Evolutionary conservation across 2,329 filamentous ascomycete species (phyloP).

Genomic region (Monilinia aucupariae): DNA sequence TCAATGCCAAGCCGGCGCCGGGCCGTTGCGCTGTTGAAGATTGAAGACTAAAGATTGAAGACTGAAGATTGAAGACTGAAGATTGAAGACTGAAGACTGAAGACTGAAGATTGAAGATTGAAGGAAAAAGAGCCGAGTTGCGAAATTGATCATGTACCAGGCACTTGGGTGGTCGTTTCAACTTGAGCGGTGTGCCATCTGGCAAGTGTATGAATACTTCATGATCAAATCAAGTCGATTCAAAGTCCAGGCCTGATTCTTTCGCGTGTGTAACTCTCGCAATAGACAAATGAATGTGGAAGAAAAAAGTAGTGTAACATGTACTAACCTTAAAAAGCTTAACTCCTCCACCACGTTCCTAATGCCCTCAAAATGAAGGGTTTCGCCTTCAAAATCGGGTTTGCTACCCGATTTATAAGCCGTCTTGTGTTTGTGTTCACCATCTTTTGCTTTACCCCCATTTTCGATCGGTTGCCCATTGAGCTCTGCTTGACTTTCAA

Average conservation of each 20-base stretch:
- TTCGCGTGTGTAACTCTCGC: neutral
- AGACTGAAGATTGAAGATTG: neutral
- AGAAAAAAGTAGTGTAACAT: conserved; percentile 17
- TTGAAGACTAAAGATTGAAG: neutral
- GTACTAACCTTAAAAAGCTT: conserved; percentile 65
- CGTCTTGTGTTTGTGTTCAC: conserved; percentile 56
- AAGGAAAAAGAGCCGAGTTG: neutral
- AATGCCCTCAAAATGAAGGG: conserved; percentile 54
- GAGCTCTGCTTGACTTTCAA: conserved; percentile 53
- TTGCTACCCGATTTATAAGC: conserved; percentile 51
- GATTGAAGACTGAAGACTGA: neutral
- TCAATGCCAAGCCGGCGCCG: neutral
- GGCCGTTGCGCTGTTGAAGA: neutral
- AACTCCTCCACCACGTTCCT: conserved; percentile 59
- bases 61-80: neutral
- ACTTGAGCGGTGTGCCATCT: neutral
- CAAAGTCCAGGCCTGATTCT: neutral
- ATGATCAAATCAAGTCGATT: neutral
- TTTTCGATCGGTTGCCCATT: conserved; percentile 37
- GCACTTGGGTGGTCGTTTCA: neutral
- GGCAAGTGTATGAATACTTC: neutral
- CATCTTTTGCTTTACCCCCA: conserved; percentile 48
- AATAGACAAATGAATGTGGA: conserved; percentile 8
- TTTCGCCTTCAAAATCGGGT: conserved; percentile 56
- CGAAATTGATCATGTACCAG: conserved; percentile 1